Evolutionary conservation across 2,329 filamentous ascomycete species (phyloP).

Genomic region (Colletotrichum tofieldiae): DNA sequence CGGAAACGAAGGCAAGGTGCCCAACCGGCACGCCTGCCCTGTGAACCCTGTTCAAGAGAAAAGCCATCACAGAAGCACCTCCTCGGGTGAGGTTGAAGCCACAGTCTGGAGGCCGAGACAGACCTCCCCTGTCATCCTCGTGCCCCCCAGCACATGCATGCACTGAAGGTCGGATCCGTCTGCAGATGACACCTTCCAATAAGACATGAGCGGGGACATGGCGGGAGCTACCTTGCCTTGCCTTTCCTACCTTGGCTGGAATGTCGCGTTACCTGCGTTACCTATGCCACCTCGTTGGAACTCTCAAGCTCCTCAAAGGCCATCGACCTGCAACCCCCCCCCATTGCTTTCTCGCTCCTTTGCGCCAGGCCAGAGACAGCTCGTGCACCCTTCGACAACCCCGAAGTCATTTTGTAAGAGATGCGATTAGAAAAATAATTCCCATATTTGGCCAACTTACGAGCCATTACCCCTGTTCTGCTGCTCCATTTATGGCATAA

Average conservation of each 20-base stretch:
- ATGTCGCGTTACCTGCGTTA: conserved; percentile 26
- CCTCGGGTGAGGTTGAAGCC: background rate
- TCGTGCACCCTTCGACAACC: conserved; percentile 22
- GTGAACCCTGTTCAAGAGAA: background rate
- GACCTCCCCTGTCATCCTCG: conserved; percentile 23
- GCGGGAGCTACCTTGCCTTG: conserved; percentile 25
- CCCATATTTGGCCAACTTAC: conserved; percentile 37
- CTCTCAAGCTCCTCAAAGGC: conserved; percentile 30
- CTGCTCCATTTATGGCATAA: conserved; percentile 42
- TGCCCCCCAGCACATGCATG: conserved; percentile 38
- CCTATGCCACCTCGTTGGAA: conserved; percentile 16
- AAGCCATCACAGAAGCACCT: background rate
- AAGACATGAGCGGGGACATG: conserved; percentile 35
- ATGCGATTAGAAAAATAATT: conserved; percentile 39
- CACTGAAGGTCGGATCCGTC: conserved; percentile 42
- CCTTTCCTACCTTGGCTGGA: conserved; percentile 18
- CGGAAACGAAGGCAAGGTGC: background rate
- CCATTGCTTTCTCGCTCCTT: conserved; percentile 21
- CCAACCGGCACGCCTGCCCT: background rate
- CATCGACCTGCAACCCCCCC: conserved; percentile 15
- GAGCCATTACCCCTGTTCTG: conserved; percentile 38
- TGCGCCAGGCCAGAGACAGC: conserved; percentile 18
- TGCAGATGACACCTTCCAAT: conserved; percentile 44
- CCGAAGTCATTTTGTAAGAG: conserved; percentile 32
- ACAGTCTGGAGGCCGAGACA: background rate